phyloP scores from a whole-genome alignment of 371 early-diverging fungal species.

The Cokeromyces recurvatus region DNA sequence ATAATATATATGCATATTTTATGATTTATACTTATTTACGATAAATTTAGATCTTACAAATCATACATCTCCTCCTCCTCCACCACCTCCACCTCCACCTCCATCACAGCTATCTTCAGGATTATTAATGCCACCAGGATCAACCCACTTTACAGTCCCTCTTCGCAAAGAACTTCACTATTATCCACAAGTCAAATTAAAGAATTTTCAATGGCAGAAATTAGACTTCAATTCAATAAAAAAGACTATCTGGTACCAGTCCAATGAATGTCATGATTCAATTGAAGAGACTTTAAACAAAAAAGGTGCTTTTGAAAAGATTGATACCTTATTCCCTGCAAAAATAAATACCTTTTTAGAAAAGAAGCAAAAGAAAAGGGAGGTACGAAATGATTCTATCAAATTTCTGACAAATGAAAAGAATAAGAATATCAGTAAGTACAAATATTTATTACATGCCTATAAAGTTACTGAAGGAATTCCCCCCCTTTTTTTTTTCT shows the following conservation, averaged over 20 bases:
- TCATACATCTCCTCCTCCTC: slow-evolving; percentile 1
- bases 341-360: slow-evolving; percentile 37
- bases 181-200: slow-evolving; percentile 38
- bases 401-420: slow-evolving; percentile 36
- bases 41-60: no score
- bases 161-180: slow-evolving; percentile 34
- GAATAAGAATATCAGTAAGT: slow-evolving; percentile 36
- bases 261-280: slow-evolving; percentile 20
- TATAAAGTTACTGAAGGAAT: no score
- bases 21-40: no score
- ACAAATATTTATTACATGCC: no score
- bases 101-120: neutral
- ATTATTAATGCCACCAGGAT: neutral
- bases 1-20: no score
- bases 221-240: slow-evolving; percentile 25
- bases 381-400: slow-evolving; percentile 21
- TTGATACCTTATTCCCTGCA: slow-evolving; percentile 39
- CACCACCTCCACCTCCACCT: slow-evolving; percentile 15
- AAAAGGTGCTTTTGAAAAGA: slow-evolving; percentile 29
- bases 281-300: slow-evolving; percentile 28
- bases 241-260: slow-evolving; percentile 34
- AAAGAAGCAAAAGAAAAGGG: slow-evolving; percentile 9
- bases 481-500: neutral
- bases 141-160: slow-evolving; percentile 3
- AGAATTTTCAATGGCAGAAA: slow-evolving; percentile 45